Base-by-base conservation (phyloP, 2,329 filamentous ascomycete genomes). In the Colletotrichum nymphaeae region DNA sequence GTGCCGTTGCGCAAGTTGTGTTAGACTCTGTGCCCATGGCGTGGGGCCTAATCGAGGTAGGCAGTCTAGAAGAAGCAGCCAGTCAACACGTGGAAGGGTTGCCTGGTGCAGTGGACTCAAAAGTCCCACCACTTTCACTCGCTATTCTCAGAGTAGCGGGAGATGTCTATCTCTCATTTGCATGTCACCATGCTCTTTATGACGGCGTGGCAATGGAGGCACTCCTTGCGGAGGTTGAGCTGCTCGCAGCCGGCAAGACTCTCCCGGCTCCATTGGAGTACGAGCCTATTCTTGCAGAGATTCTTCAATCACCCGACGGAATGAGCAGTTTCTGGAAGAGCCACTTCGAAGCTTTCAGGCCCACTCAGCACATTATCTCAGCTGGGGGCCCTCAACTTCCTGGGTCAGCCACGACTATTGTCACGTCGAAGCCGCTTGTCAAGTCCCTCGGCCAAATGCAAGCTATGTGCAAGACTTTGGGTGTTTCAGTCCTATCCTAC, bases 181-280 rank as follows among this genome's bases (percentile, higher is more conserved):
- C 86, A 49, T 91, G 85, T 77, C 95, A 98, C 77, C 95, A 98
- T 82, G 94, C 94, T 2, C 84, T 98, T 0, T 97, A 98, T 77
- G 95, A 98, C 81, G 95, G 93, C 0, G 91, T 93, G 46, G 94
- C 95, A 0, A 93, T 98, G 78, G 84, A 87, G 1, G 86, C 87
- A 9, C 84, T 98, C 0, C 87, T 96, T 28, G 81, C 88, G 0
- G 95, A 98, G 78, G 84, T 97, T 1, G 91, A 97, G 77, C 80
- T 84, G 2, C 75, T 89, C 3, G 90, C 92, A 42, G 74, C 80
- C 1, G 87, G 86, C 0, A 65, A 82, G 0, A 8, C 77, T 0
- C 82, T 97, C 1, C 81, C 84, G 0, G 74, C 84, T 0, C 80
- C 90, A 0, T 82, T 90, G 0, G 80, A 88, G 0, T 94, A 94